These are phyloP conservation scores for Malassezia brasiliensis DNA, from an alignment of 1,284 basidiomycete species.

Conservation along the genomic window DNA sequence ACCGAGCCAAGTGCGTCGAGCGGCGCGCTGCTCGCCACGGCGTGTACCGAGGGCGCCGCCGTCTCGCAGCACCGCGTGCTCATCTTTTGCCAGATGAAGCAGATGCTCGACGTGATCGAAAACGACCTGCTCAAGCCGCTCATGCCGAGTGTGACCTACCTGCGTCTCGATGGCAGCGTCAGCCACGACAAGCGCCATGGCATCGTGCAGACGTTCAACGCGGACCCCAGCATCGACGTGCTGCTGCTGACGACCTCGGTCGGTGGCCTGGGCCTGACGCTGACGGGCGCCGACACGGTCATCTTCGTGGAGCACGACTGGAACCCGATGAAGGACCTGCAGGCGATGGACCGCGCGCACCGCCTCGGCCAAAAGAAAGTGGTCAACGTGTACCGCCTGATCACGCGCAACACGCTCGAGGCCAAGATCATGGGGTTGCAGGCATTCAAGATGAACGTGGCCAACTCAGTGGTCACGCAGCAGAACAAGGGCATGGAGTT, in stretches of 20 bases:
- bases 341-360: constrained; percentile 98
- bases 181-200: constrained; percentile 38
- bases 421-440: constrained; percentile 98
- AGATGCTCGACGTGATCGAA: constrained; percentile 98
- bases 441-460: constrained; percentile 97
- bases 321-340: constrained; percentile 99
- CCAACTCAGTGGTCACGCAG: constrained; percentile 90
- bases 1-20: constrained; percentile 55
- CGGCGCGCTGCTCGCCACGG: constrained; percentile 53
- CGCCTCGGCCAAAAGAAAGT: constrained; percentile 97
- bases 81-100: constrained; percentile 98
- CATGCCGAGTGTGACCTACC: constrained; percentile 94
- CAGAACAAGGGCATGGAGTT: constrained; percentile 85
- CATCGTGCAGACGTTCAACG: constrained; percentile 94
- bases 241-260: constrained; percentile 91
- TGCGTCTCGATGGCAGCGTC: constrained; percentile 72
- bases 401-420: constrained; percentile 92
- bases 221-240: constrained; percentile 94
- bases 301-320: constrained; percentile 99
- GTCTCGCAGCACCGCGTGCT: constrained; percentile 93
- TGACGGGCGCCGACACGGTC: constrained; percentile 97
- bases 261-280: constrained; percentile 85
- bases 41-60: constrained; percentile 26
- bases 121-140: constrained; percentile 76
- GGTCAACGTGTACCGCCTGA: constrained; percentile 94